Evolutionary conservation across 352 stramenopile species (phyloP).

Genomic region (Globisporangium paddicum): DNA sequence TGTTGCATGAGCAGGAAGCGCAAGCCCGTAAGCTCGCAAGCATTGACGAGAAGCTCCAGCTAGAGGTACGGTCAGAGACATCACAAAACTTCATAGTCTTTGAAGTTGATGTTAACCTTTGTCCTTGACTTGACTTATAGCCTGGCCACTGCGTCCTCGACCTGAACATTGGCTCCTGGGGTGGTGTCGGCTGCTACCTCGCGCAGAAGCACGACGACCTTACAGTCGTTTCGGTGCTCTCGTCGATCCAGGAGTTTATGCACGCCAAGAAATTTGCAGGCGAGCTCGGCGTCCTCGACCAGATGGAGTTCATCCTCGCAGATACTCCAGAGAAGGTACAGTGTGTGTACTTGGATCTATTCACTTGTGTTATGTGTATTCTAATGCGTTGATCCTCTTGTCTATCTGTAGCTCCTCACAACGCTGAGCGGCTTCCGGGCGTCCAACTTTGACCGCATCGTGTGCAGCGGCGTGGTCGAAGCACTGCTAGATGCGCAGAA

Average conservation of each 20-base stretch:
- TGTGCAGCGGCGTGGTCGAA: slow-evolving; percentile 51
- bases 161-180: slow-evolving; percentile 78
- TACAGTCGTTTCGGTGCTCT: slow-evolving; percentile 54
- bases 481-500: slow-evolving; percentile 35
- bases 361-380: neutral
- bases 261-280: slow-evolving; percentile 54
- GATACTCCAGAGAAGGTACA: slow-evolving; percentile 52
- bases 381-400: neutral
- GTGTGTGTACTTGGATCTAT: neutral
- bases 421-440: slow-evolving; percentile 46
- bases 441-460: slow-evolving; percentile 69
- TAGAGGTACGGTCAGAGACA: slow-evolving; percentile 31
- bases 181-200: slow-evolving; percentile 71
- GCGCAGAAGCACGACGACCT: slow-evolving; percentile 42
- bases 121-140: slow-evolving; percentile 17
- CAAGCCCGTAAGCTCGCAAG: slow-evolving; percentile 65
- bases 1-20: slow-evolving; percentile 27
- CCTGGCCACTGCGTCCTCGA: slow-evolving; percentile 66
- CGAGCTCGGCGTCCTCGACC: slow-evolving; percentile 51
- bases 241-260: slow-evolving; percentile 48
- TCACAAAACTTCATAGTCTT: neutral
- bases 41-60: slow-evolving; percentile 51
- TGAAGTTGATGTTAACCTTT: neutral
- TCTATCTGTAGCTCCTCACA: slow-evolving; percentile 36
- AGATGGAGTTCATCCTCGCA: slow-evolving; percentile 69